Evolutionary conservation across 208 protist genomes (phyloP).

Genomic region (Leishmania tropica): DNA sequence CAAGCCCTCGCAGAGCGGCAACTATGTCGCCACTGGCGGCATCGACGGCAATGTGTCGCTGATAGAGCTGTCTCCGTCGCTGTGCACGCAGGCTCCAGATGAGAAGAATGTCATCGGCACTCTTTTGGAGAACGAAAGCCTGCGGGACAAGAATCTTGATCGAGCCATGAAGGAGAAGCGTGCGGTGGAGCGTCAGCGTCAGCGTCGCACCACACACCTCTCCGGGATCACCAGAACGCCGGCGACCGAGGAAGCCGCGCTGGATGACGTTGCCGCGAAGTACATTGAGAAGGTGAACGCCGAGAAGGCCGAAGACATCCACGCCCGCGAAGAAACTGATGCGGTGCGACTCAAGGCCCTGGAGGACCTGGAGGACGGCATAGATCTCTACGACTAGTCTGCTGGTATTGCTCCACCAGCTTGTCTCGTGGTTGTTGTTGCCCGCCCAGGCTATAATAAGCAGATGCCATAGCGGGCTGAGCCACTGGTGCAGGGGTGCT

Average conservation of each 20-base stretch:
- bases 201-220: slow-evolving; percentile 75
- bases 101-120: slow-evolving; percentile 91
- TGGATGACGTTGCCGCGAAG: slow-evolving; percentile 56
- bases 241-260: slow-evolving; percentile 37
- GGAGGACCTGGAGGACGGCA: slow-evolving; percentile 82
- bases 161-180: slow-evolving; percentile 87
- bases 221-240: slow-evolving; percentile 34
- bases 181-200: slow-evolving; percentile 54
- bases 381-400: slow-evolving; percentile 55
- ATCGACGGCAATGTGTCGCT: slow-evolving; percentile 95
- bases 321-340: slow-evolving; percentile 52
- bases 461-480: neutral
- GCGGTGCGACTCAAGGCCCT: slow-evolving; percentile 54
- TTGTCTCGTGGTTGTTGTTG: neutral
- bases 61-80: slow-evolving; percentile 93
- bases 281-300: slow-evolving; percentile 61
- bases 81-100: slow-evolving; percentile 78
- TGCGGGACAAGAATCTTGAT: slow-evolving; percentile 94
- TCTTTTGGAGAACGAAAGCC: slow-evolving; percentile 94
- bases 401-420: neutral
- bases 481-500: neutral
- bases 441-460: too few species aligned
- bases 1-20: slow-evolving; percentile 80
- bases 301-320: slow-evolving; percentile 39
- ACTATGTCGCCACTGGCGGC: slow-evolving; percentile 88